Percentiles rank a stretch among this genome's conserved stretches.
Evolutionary conservation across 2,329 filamentous ascomycete species (phyloP).

Genomic region (Septoria petroselini): DNA sequence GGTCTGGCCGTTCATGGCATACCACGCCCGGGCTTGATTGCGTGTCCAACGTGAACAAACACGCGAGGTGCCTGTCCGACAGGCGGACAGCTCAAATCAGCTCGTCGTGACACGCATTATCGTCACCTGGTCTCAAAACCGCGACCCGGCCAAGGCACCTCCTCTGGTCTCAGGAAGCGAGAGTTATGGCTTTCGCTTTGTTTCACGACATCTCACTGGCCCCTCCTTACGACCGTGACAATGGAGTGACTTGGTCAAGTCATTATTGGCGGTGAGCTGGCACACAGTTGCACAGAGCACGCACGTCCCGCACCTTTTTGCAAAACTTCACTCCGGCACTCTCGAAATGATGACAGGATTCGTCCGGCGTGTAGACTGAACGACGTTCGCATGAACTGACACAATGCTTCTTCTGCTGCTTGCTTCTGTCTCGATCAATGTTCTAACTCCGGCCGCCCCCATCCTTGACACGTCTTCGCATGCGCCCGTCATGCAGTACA

Average conservation of each 20-base stretch:
- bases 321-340: conserved; percentile 5
- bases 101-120: not conserved
- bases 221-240: not conserved
- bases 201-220: not conserved
- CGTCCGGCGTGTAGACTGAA: too few relatives aligned
- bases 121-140: not conserved
- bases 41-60: not conserved
- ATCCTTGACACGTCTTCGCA: too few relatives aligned
- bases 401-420: too few relatives aligned
- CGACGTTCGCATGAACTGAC: not conserved
- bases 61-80: not conserved
- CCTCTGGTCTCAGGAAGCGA: conserved; percentile 8
- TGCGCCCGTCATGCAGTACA: too few relatives aligned
- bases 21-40: not conserved
- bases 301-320: conserved; percentile 1
- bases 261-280: conserved; percentile 10
- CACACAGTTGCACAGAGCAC: conserved; percentile 1
- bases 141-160: not conserved
- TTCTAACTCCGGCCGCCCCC: too few relatives aligned
- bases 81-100: not conserved
- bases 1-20: not conserved
- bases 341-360: conserved; percentile 1
- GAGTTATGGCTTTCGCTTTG: not conserved
- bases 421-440: too few relatives aligned
- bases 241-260: conserved; percentile 1